Evolutionary conservation across 2,329 filamentous ascomycete genomes (phyloP).

Genomic region (Epichloe bromicola): DNA sequence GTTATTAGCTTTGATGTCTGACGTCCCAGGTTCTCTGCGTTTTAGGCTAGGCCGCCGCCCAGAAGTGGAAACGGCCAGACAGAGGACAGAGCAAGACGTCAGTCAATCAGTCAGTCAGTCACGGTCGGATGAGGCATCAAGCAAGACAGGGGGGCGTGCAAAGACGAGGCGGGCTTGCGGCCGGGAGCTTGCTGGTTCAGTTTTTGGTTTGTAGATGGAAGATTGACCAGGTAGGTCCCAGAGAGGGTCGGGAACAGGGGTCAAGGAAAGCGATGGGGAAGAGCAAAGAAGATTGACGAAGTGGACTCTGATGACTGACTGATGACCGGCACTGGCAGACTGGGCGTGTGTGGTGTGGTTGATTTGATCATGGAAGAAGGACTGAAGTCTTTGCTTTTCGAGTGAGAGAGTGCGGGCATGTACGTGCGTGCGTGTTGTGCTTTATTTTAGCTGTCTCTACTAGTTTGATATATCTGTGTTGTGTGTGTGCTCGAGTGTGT

Average conservation of each 20-base stretch:
- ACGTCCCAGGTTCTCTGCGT: background rate
- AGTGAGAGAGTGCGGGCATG: background rate
- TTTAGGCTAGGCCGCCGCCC: background rate
- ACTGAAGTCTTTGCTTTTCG: background rate
- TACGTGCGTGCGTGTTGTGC: background rate
- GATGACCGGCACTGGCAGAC: background rate
- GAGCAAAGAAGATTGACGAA: constrained; percentile 2
- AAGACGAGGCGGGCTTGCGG: constrained; percentile 16
- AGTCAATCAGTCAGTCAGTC: background rate
- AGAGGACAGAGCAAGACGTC: constrained; percentile 5
- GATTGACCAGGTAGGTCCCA: background rate
- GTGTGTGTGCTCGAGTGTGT: no score
- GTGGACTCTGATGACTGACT: background rate
- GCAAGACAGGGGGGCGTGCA: constrained; percentile 8
- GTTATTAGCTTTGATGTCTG: background rate
- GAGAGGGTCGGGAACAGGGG: constrained; percentile 7
- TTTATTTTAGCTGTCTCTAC: no score
- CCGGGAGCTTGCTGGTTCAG: constrained; percentile 15
- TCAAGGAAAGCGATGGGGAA: background rate
- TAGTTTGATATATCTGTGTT: no score
- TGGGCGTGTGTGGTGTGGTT: constrained; percentile 3
- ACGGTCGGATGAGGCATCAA: constrained; percentile 8
- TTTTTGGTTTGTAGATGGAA: constrained; percentile 5
- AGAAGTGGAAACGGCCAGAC: constrained; percentile 2
- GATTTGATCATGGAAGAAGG: no score